Base-by-base conservation (phyloP, 257 asterid species). In the Echites panduratus region DNA sequence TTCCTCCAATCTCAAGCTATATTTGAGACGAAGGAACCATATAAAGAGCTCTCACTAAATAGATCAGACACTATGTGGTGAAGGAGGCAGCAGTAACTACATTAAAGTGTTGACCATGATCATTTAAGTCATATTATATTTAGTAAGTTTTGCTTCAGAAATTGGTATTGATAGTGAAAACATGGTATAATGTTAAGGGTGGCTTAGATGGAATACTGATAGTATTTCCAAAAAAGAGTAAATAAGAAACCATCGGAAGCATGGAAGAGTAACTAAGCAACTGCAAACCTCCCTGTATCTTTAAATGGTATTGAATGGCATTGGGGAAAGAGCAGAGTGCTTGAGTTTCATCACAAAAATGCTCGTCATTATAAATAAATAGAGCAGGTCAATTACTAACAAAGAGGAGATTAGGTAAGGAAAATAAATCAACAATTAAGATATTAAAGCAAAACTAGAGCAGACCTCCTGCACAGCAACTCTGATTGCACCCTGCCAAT, bases 381-480 rank as follows among this genome's bases (percentile, higher is more conserved):
- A 44, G 52, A 32, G 3, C 38, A 32, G 38, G 38, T 32, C 3
- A 32, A 32, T 32, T 32, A 32, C 3, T 32, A 32, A 32, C 38
- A 32, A 32, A 32, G 38, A 61, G 48, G 40, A 61, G 19, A 17
- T 54, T 16, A 11, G 40, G 49, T 56, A 10, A 70, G 38, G 66
- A 4, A 57, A 43, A 48, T 3, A 19, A 41, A 53, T 11, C 43
- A 75, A 48, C 29, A 74, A 70, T 45, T 66, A 74, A 76, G 71
- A 41, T 43, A 11, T 27, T 16, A 13, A 29, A 32, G 45, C 43
- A 44, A n/a, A 53, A 69, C 20, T 73, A 73, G 66, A 76, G 74
- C 89, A 76, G 79, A 95, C 99, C 99, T 95, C 99, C 84, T 90
- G 98, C 77, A 95, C 99, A 77, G 99, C 98, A 73, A 95, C 96